A percentile compares a stretch with the other conserved stretches of the same genome.
phyloP scores from a whole-genome alignment of 202 grass and related monocot species.

The Carex arenaria region DNA sequence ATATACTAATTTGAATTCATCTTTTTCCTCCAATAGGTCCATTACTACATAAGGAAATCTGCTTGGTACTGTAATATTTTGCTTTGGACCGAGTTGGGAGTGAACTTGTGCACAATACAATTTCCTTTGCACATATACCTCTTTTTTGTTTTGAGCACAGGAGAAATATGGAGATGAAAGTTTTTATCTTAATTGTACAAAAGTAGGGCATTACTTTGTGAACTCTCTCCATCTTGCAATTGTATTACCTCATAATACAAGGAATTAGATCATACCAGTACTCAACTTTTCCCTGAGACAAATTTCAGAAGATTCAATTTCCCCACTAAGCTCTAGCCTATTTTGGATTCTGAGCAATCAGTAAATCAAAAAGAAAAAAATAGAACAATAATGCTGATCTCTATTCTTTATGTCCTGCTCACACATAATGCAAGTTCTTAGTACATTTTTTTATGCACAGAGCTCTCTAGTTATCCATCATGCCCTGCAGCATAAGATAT shows the following conservation, averaged over 20 bases:
- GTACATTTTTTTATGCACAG: neutral
- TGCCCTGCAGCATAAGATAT: neutral
- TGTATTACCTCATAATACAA: neutral
- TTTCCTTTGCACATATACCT: neutral
- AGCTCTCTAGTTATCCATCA: neutral
- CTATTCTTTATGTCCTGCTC: neutral
- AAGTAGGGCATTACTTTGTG: neutral
- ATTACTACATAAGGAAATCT: neutral
- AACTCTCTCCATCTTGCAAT: neutral
- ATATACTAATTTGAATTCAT: neutral
- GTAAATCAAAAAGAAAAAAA: neutral
- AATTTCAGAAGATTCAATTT: neutral
- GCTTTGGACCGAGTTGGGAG: neutral
- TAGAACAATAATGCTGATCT: neutral
- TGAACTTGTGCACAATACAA: neutral
- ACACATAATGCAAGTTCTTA: constrained; percentile 19
- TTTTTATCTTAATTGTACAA: neutral
- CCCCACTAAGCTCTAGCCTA: neutral
- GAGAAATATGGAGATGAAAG: neutral
- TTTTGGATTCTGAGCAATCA: neutral
- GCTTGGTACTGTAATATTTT: neutral
- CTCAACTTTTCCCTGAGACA: neutral
- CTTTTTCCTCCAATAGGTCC: neutral
- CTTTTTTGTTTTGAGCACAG: neutral
- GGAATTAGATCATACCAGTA: neutral